Conservation (phyloP, 1,284 basidiomycete species). For the Schizophyllum amplum region DNA sequence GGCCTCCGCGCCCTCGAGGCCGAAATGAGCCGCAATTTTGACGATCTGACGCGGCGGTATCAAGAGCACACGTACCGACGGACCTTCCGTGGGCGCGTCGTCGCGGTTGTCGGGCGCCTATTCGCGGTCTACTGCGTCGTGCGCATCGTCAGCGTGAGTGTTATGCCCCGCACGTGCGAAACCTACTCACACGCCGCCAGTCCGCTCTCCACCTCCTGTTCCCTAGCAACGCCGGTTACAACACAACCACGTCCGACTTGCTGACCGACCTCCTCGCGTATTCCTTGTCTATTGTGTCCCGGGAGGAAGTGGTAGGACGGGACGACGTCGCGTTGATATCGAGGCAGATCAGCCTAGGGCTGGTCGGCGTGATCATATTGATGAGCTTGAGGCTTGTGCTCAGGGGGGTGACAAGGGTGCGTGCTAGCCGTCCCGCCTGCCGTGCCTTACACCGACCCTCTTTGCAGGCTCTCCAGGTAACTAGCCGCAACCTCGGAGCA, state of each 20-base stretch:
- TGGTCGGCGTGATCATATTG: slow-evolving; percentile 68
- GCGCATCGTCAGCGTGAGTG: slow-evolving; percentile 55
- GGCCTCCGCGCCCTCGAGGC: slow-evolving; percentile 62
- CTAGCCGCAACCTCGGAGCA: slow-evolving; percentile 58
- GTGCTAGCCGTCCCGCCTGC: slow-evolving; percentile 17
- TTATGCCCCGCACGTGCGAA: not conserved
- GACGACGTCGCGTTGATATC: slow-evolving; percentile 34
- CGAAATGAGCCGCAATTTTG: slow-evolving; percentile 56
- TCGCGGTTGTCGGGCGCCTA: slow-evolving; percentile 37
- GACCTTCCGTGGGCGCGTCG: slow-evolving; percentile 47
- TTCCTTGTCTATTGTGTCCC: not conserved
- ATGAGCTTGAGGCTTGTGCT: slow-evolving; percentile 62
- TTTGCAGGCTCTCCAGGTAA: slow-evolving; percentile 48
- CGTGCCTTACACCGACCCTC: slow-evolving; percentile 1
- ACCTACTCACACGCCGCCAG: slow-evolving; percentile 24
- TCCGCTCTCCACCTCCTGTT: slow-evolving; percentile 46
- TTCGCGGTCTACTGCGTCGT: slow-evolving; percentile 66
- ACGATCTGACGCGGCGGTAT: slow-evolving; percentile 39
- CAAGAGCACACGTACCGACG: slow-evolving; percentile 40
- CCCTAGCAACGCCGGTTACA: slow-evolving; percentile 25
- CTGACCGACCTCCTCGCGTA: slow-evolving; percentile 47
- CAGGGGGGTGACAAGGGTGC: slow-evolving; percentile 53
- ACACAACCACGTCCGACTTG: slow-evolving; percentile 41
- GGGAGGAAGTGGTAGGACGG: not conserved
- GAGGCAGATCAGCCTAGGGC: slow-evolving; percentile 57